Base-by-base conservation (phyloP, 2,329 filamentous ascomycete species). In the Drechslerella coelobrocha region DNA sequence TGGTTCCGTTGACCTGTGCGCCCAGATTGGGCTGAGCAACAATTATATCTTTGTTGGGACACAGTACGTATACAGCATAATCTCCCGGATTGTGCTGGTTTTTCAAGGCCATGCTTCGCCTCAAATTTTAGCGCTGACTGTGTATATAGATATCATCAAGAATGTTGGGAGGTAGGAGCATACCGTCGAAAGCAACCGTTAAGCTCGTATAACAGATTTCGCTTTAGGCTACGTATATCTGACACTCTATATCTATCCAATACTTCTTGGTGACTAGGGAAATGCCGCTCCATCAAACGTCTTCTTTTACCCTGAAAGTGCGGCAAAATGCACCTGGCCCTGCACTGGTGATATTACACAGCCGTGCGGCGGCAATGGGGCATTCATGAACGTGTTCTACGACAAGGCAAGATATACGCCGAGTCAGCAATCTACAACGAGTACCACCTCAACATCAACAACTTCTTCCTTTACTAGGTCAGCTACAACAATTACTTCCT, bases 21-120 rank as follows among this genome's bases (percentile, higher is more conserved):
- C 78, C 47, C 73, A 72, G 0, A 74, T 75, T 5, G 78, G 77
- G 39, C 72, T 76, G 17, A 72, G 55, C 26, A 73, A 72, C 6
- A 78, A 78, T 7, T 78, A 75, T 56, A 75, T 73, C 1, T 77
- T 79, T 53, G 78, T 77, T n/a, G 78, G 77, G 3, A 77, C 78
- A 3, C 76, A 79, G 63, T 68, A 56, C 50, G 63, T 60, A n/a
- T 0, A n/a, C 10, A 6, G 34, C 5, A 48, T 8, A 10, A 50
- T 10, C 10, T 6, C 14, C n/a, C n/a, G n/a, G n/a, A 39, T 6
- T 39, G 12, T 2, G 2, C 34, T 5, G 12, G 5, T 39, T 39
- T 39, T 2, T 4, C 5, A 39, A 10, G 12, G 12, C 12, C 29
- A 34, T 34, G 12, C 29, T 34, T 34, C 6, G 12, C n/a, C n/a